Evolutionary conservation across 768 basidiomycete genomes (phyloP), one percentile per base, ranked within the genome.

Genomic region (Kwoniella mangroviensis): DNA sequence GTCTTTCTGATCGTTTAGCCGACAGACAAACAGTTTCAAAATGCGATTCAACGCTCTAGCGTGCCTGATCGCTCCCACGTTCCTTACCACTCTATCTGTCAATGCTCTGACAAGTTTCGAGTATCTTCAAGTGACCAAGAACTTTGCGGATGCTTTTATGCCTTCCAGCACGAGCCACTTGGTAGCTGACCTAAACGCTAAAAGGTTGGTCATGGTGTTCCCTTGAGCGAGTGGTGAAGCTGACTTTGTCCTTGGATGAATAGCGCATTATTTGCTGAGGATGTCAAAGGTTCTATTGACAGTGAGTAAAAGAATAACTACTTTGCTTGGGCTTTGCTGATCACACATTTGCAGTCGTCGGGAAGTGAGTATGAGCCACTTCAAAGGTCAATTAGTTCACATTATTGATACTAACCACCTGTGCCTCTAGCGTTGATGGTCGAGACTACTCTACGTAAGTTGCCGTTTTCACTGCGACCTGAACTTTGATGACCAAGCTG

Each of bases 361-460:
- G 58, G 22, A 52, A 24, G 62, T 63, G 49, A 51, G 62, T 63
- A n/a, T 10, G 13, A n/a, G 17, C 34, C 74, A 73, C 45, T 67
- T 77, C 49, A 71, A 75, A 55, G 74, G 74, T 7, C 41, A 72
- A 61, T 70, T 34, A 7, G 9, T 6, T 34, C 34, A 34, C 34
- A 34, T 34, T 34, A 34, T 7, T 34, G 34, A 34, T 34, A 34
- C 34, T 34, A 1, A 34, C 34, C 34, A 0, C 34, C 6, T 34
- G 0, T 12, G 15, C n/a, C 3, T 12, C 6, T 42, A 76, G 75
- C 45, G 69, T 77, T 49, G 69, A 75, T 60, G 74, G 74, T 7
- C 41, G 74, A 65, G 72, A 75, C 42, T 51, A 72, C 13, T 67
- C 74, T 5, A 75, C 76, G 76, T 73, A 51, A 74, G 75, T 71